Evolutionary conservation across 495 filamentous ascomycete species (phyloP), one percentile per base, ranked within the genome.

Genomic region (Tuber microsphaerosporum): DNA sequence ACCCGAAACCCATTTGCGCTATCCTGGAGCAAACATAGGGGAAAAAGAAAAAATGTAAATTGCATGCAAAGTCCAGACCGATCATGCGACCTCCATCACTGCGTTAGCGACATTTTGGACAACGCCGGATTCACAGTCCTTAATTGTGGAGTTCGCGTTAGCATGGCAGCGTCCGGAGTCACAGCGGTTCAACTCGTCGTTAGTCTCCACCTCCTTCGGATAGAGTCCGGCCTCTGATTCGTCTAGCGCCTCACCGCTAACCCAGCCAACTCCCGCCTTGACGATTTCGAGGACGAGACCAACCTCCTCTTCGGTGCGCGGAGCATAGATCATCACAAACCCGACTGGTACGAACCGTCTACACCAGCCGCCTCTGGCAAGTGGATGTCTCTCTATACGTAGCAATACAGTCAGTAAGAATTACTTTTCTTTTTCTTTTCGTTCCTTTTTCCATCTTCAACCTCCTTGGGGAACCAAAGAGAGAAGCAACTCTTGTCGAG

Each of bases 271-370:
- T 17, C 89, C 88, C 20, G 93, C 93, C 75, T 87, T 86, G 46
- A 96, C 87, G 76, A 97, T 92, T 75, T 87, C 84, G 85, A 90
- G 87, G 4, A 94, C 88, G 45, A 89, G 86, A 43, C 87, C 86
- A 20, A 95, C 83, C 81, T 97, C 92, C 31, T 86, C 87, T 75
- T 90, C 87, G 56, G 89, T 85, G 69, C 91, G 86, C 0, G 94
- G 93, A 39, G 94, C 92, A 85, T 97, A 97, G 20, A 97, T 87
- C 87, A 97, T 89, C 56, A 92, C 83, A 83, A 92, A 96, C 44
- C 90, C 91, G 17, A 83, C 83, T 1, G 92, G 91, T 72, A 89
- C 87, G 77, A 88, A 92, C 74, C 86, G 85, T 81, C 77, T 86
- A 69, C 85, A 85, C 75, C 83, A 83, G 16, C 87, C 87, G 39